phyloP scores from a whole-genome alignment of 495 filamentous ascomycete species.

The Aspergillus sparsus region DNA sequence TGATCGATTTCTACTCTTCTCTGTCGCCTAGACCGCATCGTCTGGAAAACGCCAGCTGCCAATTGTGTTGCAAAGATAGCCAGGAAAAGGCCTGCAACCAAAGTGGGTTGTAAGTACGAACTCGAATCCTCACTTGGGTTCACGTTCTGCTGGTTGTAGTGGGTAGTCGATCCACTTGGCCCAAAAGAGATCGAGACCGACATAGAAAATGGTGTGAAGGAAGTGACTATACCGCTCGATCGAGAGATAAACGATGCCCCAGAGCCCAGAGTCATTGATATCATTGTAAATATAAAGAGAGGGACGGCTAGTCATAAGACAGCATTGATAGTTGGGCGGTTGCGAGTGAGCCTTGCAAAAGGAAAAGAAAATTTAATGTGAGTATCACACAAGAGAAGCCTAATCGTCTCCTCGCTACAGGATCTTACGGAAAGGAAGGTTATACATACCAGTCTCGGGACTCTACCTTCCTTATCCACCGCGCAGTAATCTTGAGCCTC shows the following conservation, averaged over 20 bases:
- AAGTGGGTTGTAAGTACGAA: constrained; percentile 37
- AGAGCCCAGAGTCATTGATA: constrained; percentile 30
- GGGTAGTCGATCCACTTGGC: constrained; percentile 20
- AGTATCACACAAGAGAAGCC: constrained; percentile 20
- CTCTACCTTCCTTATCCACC: constrained; percentile 75
- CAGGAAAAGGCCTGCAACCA: constrained; percentile 41
- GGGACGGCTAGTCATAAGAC: constrained; percentile 56
- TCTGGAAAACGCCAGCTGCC: constrained; percentile 36
- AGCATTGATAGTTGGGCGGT: constrained; percentile 36
- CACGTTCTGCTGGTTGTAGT: constrained; percentile 13
- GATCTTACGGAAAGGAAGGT: constrained; percentile 1
- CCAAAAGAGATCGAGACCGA: constrained; percentile 48
- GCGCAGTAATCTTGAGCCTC: constrained; percentile 73
- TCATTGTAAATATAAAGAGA: constrained; percentile 43
- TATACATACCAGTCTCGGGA: constrained; percentile 67
- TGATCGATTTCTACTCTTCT: constrained; percentile 10
- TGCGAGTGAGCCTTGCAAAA: constrained; percentile 32
- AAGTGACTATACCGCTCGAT: constrained; percentile 33
- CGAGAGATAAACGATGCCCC: constrained; percentile 29
- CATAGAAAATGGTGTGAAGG: constrained; percentile 40
- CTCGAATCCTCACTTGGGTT: constrained; percentile 18
- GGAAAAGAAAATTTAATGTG: constrained; percentile 17
- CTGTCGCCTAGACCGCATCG: constrained; percentile 30
- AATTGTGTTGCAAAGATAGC: constrained; percentile 39
- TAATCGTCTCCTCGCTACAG: constrained; percentile 1